Evolutionary conservation across 2,329 filamentous ascomycete species (phyloP).

Genomic region (Myriosclerotinia duriaeana): DNA sequence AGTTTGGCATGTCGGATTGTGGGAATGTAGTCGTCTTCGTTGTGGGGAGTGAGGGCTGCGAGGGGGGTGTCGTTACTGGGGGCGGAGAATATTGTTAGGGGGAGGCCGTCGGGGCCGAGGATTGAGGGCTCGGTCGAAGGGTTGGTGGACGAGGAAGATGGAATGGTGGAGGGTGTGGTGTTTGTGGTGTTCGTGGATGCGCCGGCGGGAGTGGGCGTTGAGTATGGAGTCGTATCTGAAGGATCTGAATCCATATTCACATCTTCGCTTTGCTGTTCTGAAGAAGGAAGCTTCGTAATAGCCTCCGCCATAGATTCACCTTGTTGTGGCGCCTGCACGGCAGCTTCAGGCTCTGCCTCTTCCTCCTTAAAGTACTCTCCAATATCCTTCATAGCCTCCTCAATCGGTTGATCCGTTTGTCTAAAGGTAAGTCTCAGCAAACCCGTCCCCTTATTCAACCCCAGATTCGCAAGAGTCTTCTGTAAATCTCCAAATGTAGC

Average conservation of each 20-base stretch:
- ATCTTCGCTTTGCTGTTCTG: constrained; percentile 24
- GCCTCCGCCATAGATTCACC: constrained; percentile 29
- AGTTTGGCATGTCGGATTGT: constrained; percentile 74
- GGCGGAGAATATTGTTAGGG: constrained; percentile 74
- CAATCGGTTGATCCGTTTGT: constrained; percentile 73
- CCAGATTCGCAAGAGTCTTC: constrained; percentile 83
- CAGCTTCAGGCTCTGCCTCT: constrained; percentile 21
- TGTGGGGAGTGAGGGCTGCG: constrained; percentile 65
- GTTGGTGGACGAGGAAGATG: constrained; percentile 10
- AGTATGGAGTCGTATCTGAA: constrained; percentile 10
- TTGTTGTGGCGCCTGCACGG: constrained; percentile 26
- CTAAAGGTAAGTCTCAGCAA: constrained; percentile 76
- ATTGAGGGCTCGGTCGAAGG: constrained; percentile 23
- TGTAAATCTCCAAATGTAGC: constrained; percentile 78
- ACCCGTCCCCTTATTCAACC: constrained; percentile 80
- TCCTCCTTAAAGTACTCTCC: constrained; percentile 63
- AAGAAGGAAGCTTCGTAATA: constrained; percentile 27
- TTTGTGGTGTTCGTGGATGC: constrained; percentile 17
- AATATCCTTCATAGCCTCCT: constrained; percentile 83
- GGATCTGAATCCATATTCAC: constrained; percentile 20
- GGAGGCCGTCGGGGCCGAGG: constrained; percentile 43
- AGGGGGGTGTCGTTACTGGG: constrained; percentile 72
- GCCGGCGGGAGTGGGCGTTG: constrained; percentile 1
- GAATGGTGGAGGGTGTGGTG: neutral
- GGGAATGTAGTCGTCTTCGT: constrained; percentile 74